Evolutionary conservation across 306 rosid species (phyloP), one percentile per base, ranked within the genome.

Genomic region (Vicia sativa): DNA sequence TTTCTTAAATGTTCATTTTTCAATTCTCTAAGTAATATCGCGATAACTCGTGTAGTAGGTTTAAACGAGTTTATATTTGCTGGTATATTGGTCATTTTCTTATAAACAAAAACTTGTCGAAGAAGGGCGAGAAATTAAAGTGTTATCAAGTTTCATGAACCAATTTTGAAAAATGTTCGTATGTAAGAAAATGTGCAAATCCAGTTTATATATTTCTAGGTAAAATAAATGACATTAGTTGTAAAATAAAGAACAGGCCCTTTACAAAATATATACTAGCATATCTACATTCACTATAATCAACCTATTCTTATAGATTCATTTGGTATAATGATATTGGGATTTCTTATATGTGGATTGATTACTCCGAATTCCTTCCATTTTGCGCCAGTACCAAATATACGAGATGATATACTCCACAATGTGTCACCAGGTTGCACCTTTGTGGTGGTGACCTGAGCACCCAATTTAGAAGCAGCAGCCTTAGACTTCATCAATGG

Each of bases 391-490:
- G 70, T 65, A 26, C 97, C 91, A 63, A 65, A 81, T 74, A 81
- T 68, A 13, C 89, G 87, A 41, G 96, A 82, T 14, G 96, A 87
- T 66, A 93, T 80, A 81, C 98, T 90, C 98, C 97, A 86, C 67
- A 90, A 80, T 14, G 83, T 80, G 18, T 93, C 95, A 42, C 91
- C 95, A 2, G 86, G 82, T 66, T 84, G 87, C 65, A 77, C 96
- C 45, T 87, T 84, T 48, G 86, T 71, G 29, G 84, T 68, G 34
- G 81, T 77, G 29, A 76, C 79, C 0, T 78, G 65, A 58, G 60
- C 60, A 50, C 70, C 49, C 26, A 87, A 73, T 77, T 86, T 85
- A 2, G 86, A 25, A 25, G 73, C 81, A 25, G 73, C 81, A 55
- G 35, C 50, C 78, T 80, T 88, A 43, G 95, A 65, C 83, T 86